A percentile compares a stretch with the other conserved stretches of the same genome.
These are phyloP conservation scores for Phytophthora citricola DNA, from an alignment of 352 stramenopile genomes.

Conservation along the genomic window DNA sequence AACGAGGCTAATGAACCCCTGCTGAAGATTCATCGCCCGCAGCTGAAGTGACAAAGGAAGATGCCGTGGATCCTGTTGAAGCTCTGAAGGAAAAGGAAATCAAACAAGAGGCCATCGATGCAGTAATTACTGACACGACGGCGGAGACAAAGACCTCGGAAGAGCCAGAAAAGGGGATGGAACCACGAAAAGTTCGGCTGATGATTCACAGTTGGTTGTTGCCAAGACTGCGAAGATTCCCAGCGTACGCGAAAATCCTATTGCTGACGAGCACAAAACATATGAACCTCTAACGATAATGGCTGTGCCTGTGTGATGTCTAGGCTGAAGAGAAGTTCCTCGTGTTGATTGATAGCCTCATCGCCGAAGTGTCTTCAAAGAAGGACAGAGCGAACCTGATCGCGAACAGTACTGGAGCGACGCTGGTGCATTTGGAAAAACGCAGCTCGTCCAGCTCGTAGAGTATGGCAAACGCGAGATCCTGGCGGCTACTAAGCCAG, in stretches of 20 bases:
- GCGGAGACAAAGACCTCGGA: background rate
- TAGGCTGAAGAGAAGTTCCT: conserved; percentile 70
- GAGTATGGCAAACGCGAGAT: conserved; percentile 68
- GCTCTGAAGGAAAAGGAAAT: conserved; percentile 31
- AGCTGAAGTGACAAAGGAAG: conserved; percentile 7
- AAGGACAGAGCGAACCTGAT: conserved; percentile 65
- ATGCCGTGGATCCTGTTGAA: conserved; percentile 3
- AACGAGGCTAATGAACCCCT: background rate
- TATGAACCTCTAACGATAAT: conserved; percentile 4
- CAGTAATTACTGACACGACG: conserved; percentile 1
- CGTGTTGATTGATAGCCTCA: conserved; percentile 59
- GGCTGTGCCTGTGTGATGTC: background rate
- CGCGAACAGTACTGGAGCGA: conserved; percentile 74
- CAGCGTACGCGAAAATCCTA: conserved; percentile 28
- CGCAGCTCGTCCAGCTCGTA: conserved; percentile 64
- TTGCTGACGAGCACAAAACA: background rate
- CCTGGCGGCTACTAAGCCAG: conserved; percentile 35
- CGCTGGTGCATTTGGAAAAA: conserved; percentile 80
- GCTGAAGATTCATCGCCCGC: conserved; percentile 1
- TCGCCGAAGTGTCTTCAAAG: conserved; percentile 67
- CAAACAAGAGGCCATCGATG: conserved; percentile 30
- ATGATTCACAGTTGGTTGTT: conserved; percentile 18
- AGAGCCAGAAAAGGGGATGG: conserved; percentile 1
- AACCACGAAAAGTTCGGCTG: background rate
- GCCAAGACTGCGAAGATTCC: conserved; percentile 5